Evolutionary conservation across 495 filamentous ascomycete genomes (phyloP), one percentile per base, ranked within the genome.

Genomic region (Trichocladium antarcticum): DNA sequence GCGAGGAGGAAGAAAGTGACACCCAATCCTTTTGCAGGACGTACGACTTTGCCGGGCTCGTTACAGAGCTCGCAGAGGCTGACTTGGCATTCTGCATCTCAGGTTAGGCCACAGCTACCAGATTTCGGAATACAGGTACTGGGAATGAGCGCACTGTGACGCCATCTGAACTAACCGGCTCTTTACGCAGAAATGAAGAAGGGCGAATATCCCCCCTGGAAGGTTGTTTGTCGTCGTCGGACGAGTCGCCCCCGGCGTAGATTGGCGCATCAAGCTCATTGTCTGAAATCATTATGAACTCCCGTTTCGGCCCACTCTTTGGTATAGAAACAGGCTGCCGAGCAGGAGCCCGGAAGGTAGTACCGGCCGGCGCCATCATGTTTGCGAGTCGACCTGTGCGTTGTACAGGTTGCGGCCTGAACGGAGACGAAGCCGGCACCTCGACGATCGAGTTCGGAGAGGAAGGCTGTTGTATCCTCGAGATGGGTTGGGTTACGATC

Each of bases 351-450:
- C 75, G 75, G 56, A 83, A 89, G 14, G 69, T 64, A 5, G 87
- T 93, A 11, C 89, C 89, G 36, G 80, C 78, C 15, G 89, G 89
- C 7, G 85, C 85, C 74, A 94, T 84, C 12, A 73, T 40, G 45
- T 61, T 81, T 9, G 77, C 77, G 15, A 87, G 34, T 49, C 61
- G 65, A 17, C 61, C 62, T 6, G 46, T 51, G 21, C 46, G 53
- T 24, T 37, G 57, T 51, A 38, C 43, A 51, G 28, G 57, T 29
- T 39, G 57, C 32, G 41, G 53, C 37, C 69, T 71, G 43, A 80
- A 73, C 1, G 86, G 85, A 1, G 87, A 92, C n/a, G 87, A 92
- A 10, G 82, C 84, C 24, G 80, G 80, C 2, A 96, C 89, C 58
- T 94, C 87, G 35, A 96, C 73, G 10, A 80, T 66, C 4, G 83